Percentiles rank a stretch among this genome's conserved stretches.
Evolutionary conservation across 164 flowering plant genomes (phyloP).

Genomic region (Umbellularia californica): DNA sequence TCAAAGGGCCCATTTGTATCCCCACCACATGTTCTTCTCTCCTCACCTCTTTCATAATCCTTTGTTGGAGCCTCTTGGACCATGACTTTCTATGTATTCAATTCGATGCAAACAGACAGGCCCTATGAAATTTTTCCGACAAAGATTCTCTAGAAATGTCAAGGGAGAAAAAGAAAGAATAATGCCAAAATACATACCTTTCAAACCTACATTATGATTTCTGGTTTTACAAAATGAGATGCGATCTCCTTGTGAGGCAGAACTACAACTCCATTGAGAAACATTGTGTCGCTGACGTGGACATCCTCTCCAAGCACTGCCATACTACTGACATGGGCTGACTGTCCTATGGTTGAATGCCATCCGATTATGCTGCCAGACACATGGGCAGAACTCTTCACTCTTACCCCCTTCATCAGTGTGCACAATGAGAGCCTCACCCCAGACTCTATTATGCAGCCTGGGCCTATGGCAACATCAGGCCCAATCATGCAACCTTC

Average conservation of each 20-base stretch:
- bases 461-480: conserved; percentile 20
- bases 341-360: conserved; percentile 23
- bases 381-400: conserved; percentile 16
- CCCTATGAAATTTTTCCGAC: no score
- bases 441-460: conserved; percentile 18
- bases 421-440: conserved; percentile 23
- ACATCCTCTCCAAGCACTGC: conserved; percentile 24
- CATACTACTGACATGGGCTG: conserved; percentile 16
- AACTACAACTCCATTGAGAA: conserved; percentile 19
- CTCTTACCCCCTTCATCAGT: conserved; percentile 16
- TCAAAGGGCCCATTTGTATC: no score
- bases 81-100: no score
- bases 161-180: no score
- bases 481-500: conserved; percentile 24
- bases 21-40: no score
- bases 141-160: no score
- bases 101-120: no score
- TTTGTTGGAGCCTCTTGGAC: no score
- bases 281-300: conserved; percentile 19
- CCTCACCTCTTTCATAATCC: no score
- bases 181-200: neutral
- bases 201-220: conserved; percentile 1
- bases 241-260: conserved; percentile 28
- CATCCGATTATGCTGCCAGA: conserved; percentile 26
- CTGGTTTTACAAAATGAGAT: conserved; percentile 14